Percentiles rank a stretch among this genome's conserved stretches.
phyloP scores from a whole-genome alignment of 257 asterid species.

The Lantana camara region DNA sequence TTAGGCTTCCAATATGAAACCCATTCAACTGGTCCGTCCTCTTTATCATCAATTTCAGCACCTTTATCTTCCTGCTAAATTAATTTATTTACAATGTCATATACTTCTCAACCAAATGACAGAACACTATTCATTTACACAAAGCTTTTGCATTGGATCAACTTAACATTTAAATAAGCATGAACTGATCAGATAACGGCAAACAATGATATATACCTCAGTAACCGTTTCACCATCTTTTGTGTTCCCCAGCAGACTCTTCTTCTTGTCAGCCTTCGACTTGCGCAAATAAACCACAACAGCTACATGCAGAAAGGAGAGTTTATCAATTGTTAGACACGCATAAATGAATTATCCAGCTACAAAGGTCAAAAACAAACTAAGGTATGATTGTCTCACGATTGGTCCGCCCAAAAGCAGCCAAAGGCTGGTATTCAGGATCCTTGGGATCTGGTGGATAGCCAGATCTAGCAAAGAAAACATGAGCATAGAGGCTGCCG shows the following conservation, averaged over 20 bases:
- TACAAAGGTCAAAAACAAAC: conserved; percentile 1
- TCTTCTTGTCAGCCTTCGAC: conserved; percentile 72
- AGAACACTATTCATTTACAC: neutral
- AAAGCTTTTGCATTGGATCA: conserved; percentile 14
- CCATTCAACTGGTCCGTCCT: conserved; percentile 75
- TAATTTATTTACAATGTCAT: conserved; percentile 11
- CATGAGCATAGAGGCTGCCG: conserved; percentile 93
- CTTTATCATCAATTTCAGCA: conserved; percentile 57
- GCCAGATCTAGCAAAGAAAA: conserved; percentile 94
- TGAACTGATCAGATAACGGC: conserved; percentile 12
- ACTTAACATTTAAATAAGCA: neutral
- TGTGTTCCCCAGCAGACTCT: conserved; percentile 75
- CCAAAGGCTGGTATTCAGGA: conserved; percentile 88
- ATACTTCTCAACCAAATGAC: conserved; percentile 13
- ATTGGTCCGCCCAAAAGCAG: conserved; percentile 79
- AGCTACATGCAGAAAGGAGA: conserved; percentile 47
- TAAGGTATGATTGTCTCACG: conserved; percentile 47
- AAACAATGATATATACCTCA: conserved; percentile 42
- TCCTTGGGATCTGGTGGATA: conserved; percentile 84
- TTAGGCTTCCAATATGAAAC: conserved; percentile 91
- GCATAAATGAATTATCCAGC: neutral
- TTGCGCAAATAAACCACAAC: conserved; percentile 80
- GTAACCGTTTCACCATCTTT: conserved; percentile 44
- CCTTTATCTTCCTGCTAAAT: conserved; percentile 58
- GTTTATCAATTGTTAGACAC: conserved; percentile 21